These are phyloP conservation scores for Anthracocystis panici-leucophaei DNA, from an alignment of 1,284 basidiomycete genomes.

Conservation along the genomic window DNA sequence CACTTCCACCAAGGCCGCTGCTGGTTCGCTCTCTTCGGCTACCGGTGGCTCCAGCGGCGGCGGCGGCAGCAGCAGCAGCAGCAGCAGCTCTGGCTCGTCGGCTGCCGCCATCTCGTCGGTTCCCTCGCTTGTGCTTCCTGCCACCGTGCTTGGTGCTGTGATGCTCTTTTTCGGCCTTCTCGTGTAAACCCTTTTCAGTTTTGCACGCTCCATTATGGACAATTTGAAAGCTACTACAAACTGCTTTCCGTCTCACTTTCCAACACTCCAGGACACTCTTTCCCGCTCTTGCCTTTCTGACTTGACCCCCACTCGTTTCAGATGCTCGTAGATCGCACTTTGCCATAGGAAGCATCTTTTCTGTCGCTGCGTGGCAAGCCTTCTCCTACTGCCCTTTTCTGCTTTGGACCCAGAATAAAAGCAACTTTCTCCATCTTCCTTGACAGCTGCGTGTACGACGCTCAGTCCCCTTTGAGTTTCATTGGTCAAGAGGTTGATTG, in stretches of 20 bases:
- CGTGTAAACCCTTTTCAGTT: constrained; percentile 3
- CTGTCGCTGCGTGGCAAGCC: background rate
- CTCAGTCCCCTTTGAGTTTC: no score
- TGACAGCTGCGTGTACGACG: no score
- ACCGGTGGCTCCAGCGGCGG: constrained; percentile 6
- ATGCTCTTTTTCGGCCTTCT: constrained; percentile 38
- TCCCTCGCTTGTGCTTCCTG: constrained; percentile 28
- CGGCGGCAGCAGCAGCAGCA: no score
- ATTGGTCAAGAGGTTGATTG: no score
- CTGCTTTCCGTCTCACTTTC: background rate
- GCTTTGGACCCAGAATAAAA: background rate
- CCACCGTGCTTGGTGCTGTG: constrained; percentile 30
- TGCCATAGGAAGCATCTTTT: background rate
- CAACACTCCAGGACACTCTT: constrained; percentile 3
- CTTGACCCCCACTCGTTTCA: no score
- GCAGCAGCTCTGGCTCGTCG: constrained; percentile 23
- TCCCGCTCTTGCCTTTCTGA: background rate
- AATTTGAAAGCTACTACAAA: constrained; percentile 3
- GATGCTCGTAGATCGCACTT: no score
- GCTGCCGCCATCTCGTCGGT: constrained; percentile 21
- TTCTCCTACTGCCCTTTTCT: background rate
- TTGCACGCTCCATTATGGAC: constrained; percentile 3
- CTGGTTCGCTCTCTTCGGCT: constrained; percentile 22
- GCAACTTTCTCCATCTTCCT: background rate
- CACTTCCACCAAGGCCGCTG: constrained; percentile 33